These are phyloP conservation scores for Vaccinium corymbosum DNA, from an alignment of 148 eudicot genomes.

Conservation along the genomic window DNA sequence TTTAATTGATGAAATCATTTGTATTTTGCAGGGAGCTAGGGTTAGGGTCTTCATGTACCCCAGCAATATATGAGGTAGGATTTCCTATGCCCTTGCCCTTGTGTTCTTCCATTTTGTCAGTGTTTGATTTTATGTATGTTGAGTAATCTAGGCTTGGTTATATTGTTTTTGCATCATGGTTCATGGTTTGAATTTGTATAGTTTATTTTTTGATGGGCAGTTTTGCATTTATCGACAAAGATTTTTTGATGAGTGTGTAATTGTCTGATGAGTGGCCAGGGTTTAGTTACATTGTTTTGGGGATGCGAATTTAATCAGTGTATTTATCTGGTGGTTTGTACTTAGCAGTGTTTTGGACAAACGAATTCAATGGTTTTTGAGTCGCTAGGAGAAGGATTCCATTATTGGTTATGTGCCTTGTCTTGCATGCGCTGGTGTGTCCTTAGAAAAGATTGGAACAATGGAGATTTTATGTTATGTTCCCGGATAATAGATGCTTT, in stretches of 20 bases:
- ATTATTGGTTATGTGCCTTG: background rate
- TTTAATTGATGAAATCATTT: background rate
- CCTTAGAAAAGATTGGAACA: background rate
- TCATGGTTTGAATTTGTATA: background rate
- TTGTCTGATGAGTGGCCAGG: background rate
- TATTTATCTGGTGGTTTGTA: background rate
- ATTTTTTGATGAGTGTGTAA: background rate
- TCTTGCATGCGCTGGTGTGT: background rate
- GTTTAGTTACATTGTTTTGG: background rate
- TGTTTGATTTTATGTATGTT: background rate
- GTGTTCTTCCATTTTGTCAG: background rate
- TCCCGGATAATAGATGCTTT: background rate
- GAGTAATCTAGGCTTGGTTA: background rate
- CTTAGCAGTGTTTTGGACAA: background rate
- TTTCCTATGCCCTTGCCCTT: background rate
- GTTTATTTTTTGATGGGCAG: background rate
- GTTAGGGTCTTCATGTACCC: constrained; percentile 55
- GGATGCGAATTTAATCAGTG: background rate
- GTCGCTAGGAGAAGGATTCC: background rate
- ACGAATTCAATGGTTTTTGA: background rate
- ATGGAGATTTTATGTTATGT: background rate
- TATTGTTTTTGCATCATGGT: background rate
- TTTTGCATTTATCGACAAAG: background rate
- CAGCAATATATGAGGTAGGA: constrained; percentile 44
- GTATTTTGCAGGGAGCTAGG: constrained; percentile 34